Base-by-base conservation (phyloP, 139 green algal species). In the Chlorella sp. region DNA sequence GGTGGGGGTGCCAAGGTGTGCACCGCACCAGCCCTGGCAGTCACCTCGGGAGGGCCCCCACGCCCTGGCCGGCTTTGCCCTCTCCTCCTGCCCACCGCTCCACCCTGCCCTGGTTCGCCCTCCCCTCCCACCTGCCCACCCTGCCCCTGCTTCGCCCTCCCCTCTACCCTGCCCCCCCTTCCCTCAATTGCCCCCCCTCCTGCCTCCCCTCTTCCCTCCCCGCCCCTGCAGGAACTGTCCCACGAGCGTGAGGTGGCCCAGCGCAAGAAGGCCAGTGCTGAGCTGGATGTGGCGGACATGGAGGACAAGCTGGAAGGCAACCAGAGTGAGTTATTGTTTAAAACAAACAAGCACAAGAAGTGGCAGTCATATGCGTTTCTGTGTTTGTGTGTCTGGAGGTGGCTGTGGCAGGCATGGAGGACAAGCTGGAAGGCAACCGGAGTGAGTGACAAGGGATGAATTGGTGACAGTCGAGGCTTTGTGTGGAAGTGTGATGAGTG, bases 221-320 rank as follows among this genome's bases (percentile, higher is more conserved):
- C n/a, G 37, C 78, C 37, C 32, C 57, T n/a, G 16, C 66, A 90
- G 57, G 81, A 85, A 37, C 39, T 48, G 36, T 81, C 84, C 3
- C 78, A 90, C 75, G 90, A 96, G 66, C 87, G 92, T 57, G 82
- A 90, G 53, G 90, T 68, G 53, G 91, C 92, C 14, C 86, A 97
- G 78, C 66, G 88, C n/a, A 78, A 87, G 40, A 86, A 91, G 22
- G 91, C 96, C 22, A 88, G 90, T 60, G 86, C 92, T 28, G 95
- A 97, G 66, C 86, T 97, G 48, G 96, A 99, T 53, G 92, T 99
- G 24, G 91, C 91, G 24, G 96, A 97, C n/a, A 73, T 96, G 32
- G 83, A 96, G 53, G 92, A 95, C 69, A 80, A 90, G 40, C 83
- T 91, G 19, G 40, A 16, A 0, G 37, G 73, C 48, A 89, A 85